Conservation (phyloP, 257 asterid species). For the Ocimum tenuiflorum region DNA sequence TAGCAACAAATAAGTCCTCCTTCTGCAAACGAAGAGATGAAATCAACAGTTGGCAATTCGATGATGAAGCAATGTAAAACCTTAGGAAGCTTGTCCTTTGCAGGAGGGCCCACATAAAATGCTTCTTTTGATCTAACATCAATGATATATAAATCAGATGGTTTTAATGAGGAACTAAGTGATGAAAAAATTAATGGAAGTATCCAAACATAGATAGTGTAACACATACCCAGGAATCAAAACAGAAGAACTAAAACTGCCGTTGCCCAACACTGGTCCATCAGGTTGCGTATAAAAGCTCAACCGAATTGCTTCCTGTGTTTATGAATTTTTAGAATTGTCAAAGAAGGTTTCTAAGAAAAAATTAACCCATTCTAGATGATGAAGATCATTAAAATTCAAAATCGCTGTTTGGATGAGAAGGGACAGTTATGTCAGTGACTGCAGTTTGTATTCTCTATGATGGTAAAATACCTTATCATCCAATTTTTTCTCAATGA, state of each 20-base stretch:
- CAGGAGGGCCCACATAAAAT: slow-evolving; percentile 84
- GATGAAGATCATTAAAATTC: neutral
- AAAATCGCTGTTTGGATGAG: neutral
- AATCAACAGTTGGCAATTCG: slow-evolving; percentile 10
- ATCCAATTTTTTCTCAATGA: slow-evolving; percentile 78
- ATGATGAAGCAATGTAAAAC: slow-evolving; percentile 32
- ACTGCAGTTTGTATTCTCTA: neutral
- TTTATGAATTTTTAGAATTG: neutral
- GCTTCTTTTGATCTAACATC: slow-evolving; percentile 65
- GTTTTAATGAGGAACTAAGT: neutral
- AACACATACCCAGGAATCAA: slow-evolving; percentile 78
- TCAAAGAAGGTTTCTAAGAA: slow-evolving; percentile 14
- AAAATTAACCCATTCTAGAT: neutral
- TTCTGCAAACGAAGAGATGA: slow-evolving; percentile 4
- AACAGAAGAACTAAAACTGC: slow-evolving; percentile 67
- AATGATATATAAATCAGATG: slow-evolving; percentile 19
- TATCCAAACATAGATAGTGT: neutral
- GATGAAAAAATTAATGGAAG: slow-evolving; percentile 14
- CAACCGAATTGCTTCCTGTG: slow-evolving; percentile 60
- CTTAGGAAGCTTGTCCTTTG: slow-evolving; percentile 92
- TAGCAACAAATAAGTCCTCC: slow-evolving; percentile 6
- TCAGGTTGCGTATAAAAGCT: slow-evolving; percentile 88
- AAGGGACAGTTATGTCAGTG: slow-evolving; percentile 7
- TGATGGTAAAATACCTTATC: slow-evolving; percentile 55
- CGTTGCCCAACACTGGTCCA: slow-evolving; percentile 72